Base-by-base conservation (phyloP, 1,139 yeast species). In the Saccharomyces hybrid region DNA sequence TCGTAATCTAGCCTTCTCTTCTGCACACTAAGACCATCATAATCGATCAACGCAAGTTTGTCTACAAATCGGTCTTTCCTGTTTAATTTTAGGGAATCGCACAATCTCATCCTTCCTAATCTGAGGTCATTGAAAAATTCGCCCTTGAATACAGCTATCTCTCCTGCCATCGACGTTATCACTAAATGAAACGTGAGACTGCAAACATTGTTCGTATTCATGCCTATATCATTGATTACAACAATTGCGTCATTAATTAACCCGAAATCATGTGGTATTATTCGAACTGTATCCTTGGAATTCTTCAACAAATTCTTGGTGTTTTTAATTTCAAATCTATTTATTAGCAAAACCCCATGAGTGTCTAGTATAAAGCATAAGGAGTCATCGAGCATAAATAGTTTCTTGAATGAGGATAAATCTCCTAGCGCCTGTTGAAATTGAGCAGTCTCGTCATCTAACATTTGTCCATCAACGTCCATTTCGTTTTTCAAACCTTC, bases 231-330 rank as follows among this genome's bases (percentile, higher is more conserved):
- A 13, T 58, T 55, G 8, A 63, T 54, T 3, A 61, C 44, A 11
- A 66, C 30, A 4, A 62, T 57, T 6, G 64, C 59, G 53, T 67
- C 69, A 26, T 60, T 59, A 5, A 64, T 57, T 6, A 62, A 53
- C 1, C 68, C 70, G 13, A 66, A 53, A 31, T 61, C 51, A 48
- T 57, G 59, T 26, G 59, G 49, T 9, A 64, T 59, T 13, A 62
- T 51, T 38, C 62, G 59, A 9, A 63, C 20, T 6, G 62, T 55
- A 8, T 51, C 49, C 9, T 49, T 46, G 26, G 51, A 47, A 49
- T 58, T 59, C 14, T 51, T 49, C 6, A 52, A 30, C 11, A 57
- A 23, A 44, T 55, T 51, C 25, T 50, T 50, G 5, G 54, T 34
- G 50, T 61, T 56, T 6, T 53, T 34, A 20, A 64, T 31, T 11